Percentiles rank a stretch among this genome's conserved stretches.
Conservation (phyloP, 1,284 basidiomycete species). For the Rhodotorula sp. region DNA sequence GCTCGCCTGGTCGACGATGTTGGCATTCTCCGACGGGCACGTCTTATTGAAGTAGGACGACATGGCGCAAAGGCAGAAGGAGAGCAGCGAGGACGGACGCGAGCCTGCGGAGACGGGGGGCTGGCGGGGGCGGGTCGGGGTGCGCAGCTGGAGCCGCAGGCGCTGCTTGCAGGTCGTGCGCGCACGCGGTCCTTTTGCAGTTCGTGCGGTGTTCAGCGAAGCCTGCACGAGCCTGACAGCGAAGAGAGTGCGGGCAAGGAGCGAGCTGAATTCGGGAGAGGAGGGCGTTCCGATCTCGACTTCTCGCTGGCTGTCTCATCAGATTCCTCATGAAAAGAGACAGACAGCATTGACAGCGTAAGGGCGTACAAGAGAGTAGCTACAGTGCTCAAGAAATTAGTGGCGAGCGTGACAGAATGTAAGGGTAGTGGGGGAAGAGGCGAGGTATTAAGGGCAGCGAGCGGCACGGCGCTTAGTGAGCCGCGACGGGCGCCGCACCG, state of each 20-base stretch:
- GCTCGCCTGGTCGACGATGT: constrained; percentile 2
- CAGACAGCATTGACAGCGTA: not conserved
- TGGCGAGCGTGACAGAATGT: not conserved
- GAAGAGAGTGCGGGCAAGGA: too few species aligned
- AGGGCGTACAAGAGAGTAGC: not conserved
- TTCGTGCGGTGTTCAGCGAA: too few species aligned
- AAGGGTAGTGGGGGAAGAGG: not conserved
- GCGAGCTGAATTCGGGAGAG: not conserved
- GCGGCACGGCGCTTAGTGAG: not conserved
- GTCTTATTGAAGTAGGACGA: constrained; percentile 4
- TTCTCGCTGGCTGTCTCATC: not conserved
- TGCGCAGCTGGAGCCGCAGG: not conserved
- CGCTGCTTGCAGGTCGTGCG: too few species aligned
- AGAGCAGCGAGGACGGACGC: not conserved
- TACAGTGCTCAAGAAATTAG: too few species aligned
- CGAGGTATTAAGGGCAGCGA: not conserved
- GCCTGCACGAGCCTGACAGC: too few species aligned
- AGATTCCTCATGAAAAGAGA: not conserved
- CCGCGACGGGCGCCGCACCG: not conserved
- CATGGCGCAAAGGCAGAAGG: not conserved
- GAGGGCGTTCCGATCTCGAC: not conserved
- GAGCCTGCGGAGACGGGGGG: not conserved
- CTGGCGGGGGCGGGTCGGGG: not conserved
- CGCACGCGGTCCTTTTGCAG: too few species aligned
- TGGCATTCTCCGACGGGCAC: constrained; percentile 25